Conservation (phyloP, 345 rosid species). For the Ailanthus altissimus region DNA sequence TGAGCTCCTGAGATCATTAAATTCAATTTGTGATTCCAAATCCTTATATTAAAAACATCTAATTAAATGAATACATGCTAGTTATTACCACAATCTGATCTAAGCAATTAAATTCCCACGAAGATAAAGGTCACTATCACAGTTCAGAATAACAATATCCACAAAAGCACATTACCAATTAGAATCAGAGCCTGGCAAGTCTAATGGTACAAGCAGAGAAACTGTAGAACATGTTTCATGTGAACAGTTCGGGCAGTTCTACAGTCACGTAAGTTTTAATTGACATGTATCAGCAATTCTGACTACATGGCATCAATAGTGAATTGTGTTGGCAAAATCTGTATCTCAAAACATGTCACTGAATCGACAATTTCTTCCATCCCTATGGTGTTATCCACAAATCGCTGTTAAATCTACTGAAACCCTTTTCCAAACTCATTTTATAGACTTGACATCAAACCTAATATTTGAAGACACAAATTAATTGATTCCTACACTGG, state of each 20-base stretch:
- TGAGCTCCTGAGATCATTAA: neutral
- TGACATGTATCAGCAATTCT: neutral
- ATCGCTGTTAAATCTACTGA: neutral
- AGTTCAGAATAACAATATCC: neutral
- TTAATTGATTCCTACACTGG: neutral
- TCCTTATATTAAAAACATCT: slow-evolving; percentile 8
- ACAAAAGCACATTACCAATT: neutral
- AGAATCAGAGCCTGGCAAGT: neutral
- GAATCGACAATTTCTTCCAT: neutral
- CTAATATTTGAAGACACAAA: neutral
- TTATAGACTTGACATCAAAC: neutral
- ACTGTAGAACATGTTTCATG: neutral
- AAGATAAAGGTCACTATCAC: neutral
- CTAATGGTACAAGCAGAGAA: neutral
- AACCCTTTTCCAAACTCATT: slow-evolving; percentile 1
- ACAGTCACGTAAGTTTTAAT: neutral
- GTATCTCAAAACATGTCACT: neutral
- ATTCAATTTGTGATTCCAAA: neutral
- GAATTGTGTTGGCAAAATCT: neutral
- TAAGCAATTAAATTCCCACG: neutral
- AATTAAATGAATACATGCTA: neutral
- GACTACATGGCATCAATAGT: neutral
- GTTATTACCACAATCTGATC: neutral
- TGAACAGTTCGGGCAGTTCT: neutral
- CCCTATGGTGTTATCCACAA: neutral